These are phyloP conservation scores for Fusarium sp. DNA, from an alignment of 2,329 filamentous ascomycete genomes.

Conservation along the genomic window DNA sequence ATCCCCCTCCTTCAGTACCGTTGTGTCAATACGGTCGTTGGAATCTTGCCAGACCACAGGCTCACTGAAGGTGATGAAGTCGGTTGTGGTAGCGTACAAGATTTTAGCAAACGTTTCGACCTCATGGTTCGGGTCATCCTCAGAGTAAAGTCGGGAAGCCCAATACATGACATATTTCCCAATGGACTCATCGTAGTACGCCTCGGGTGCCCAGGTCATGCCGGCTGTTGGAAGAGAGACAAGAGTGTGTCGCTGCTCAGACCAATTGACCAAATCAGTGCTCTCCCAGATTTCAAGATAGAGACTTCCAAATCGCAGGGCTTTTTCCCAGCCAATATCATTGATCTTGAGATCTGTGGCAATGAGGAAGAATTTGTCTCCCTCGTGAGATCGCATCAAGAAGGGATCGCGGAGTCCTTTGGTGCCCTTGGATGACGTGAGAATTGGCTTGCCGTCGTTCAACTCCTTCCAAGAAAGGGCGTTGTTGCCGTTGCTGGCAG, in stretches of 20 bases:
- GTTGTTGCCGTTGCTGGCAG: conserved; percentile 10
- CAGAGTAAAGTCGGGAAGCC: conserved; percentile 60
- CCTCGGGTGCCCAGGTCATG: conserved; percentile 69
- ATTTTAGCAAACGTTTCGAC: not conserved
- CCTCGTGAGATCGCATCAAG: conserved; percentile 6
- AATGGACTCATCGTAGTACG: conserved; percentile 62
- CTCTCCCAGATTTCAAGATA: conserved; percentile 68
- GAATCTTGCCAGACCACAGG: conserved; percentile 15
- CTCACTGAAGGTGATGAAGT: conserved; percentile 13
- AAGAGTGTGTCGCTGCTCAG: conserved; percentile 63
- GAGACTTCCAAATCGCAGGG: not conserved
- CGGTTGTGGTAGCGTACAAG: not conserved
- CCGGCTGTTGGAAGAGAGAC: conserved; percentile 65
- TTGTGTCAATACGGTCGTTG: conserved; percentile 4
- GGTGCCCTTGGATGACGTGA: conserved; percentile 5
- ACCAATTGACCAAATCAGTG: conserved; percentile 65
- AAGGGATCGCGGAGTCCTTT: conserved; percentile 21
- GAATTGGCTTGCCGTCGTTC: conserved; percentile 7
- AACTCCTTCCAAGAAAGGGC: conserved; percentile 5
- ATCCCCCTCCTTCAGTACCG: conserved; percentile 1
- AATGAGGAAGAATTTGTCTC: conserved; percentile 17
- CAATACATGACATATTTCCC: conserved; percentile 63
- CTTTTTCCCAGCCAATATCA: not conserved
- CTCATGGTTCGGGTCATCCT: conserved; percentile 10
- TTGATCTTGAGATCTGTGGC: conserved; percentile 22